phyloP scores from a whole-genome alignment of 345 rosid genomes.

The Theobroma cacao region DNA sequence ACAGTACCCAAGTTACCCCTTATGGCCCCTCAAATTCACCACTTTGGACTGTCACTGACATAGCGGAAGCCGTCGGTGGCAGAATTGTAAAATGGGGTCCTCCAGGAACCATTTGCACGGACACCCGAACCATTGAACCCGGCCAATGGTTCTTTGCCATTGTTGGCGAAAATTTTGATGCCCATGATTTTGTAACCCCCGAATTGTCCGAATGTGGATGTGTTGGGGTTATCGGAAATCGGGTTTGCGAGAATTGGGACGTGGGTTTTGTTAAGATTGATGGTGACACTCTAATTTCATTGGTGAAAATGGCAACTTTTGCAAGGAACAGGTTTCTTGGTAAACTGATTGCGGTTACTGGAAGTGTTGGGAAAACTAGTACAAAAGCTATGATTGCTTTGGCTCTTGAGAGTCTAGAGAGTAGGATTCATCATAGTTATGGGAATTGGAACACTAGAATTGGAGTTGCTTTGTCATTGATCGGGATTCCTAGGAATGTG shows the following conservation, averaged over 20 bases:
- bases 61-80: constrained; percentile 29
- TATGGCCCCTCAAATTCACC: constrained; percentile 3
- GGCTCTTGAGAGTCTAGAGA: constrained; percentile 20
- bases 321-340: constrained; percentile 20
- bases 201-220: constrained; percentile 20
- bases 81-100: constrained; percentile 30
- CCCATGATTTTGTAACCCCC: constrained; percentile 31
- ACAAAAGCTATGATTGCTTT: constrained; percentile 33
- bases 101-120: constrained; percentile 28
- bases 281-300: constrained; percentile 17
- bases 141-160: constrained; percentile 35
- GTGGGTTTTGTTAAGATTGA: constrained; percentile 30
- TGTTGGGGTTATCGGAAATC: constrained; percentile 30
- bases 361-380: constrained; percentile 33
- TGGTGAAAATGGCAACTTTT: constrained; percentile 22
- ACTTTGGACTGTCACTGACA: constrained; percentile 18
- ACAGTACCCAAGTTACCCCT: not conserved
- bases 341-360: constrained; percentile 21
- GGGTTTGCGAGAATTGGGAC: constrained; percentile 28
- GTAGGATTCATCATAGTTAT: constrained; percentile 24
- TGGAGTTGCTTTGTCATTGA: constrained; percentile 33
- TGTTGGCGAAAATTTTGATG: constrained; percentile 23
- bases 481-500: constrained; percentile 20
- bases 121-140: constrained; percentile 31
- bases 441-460: constrained; percentile 29